Evolutionary conservation across 2,329 filamentous ascomycete genomes (phyloP), one percentile per base, ranked within the genome.

Genomic region (Chaetomium sp.): DNA sequence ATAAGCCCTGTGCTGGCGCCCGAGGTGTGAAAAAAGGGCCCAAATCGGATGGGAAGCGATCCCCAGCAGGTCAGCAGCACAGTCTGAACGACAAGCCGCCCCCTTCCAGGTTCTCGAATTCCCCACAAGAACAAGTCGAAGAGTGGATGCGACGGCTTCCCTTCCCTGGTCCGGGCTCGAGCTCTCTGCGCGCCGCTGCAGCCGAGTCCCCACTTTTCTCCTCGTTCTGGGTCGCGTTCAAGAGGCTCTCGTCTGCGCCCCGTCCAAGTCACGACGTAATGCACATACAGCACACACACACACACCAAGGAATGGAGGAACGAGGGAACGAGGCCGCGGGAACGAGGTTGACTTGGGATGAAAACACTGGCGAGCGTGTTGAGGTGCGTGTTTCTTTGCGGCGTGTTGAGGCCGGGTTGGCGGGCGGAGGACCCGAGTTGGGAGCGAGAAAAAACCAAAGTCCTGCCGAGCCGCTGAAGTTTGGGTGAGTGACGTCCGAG

Each of bases 181-280:
- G 19, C 19, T 27, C 19, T 27, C 19, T 27, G 19, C 19, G 19
- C 19, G 19, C 19, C 19, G 56, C 56, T 54, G 56, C 44, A 33
- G 9, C 34, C 38, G 12, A 14, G 55, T 59, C 54, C 43, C 60
- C 54, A 58, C 55, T 60, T 59, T 61, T 59, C 35, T 27, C 19
- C 19, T 27, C 19, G 1, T 9, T 49, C 51, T 36, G 52, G 37
- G 51, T 58, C 53, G 55, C 53, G 49, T 55, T 37, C 53, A 38
- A 58, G 55, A 53, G 58, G 53, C 57, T 54, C 44, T 40, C 55
- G 44, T 42, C 7, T 14, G 36, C 48, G n/a, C 8, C 10, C 33
- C 42, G 40, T 37, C 48, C 52, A 48, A 58, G 38, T 48, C 40
- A 49, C 60, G 55, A 61, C 55, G 60, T 58, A 57, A 59, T 59